Base-by-base conservation (phyloP, 2,329 filamentous ascomycete species). In the Zasmidium angulare region DNA sequence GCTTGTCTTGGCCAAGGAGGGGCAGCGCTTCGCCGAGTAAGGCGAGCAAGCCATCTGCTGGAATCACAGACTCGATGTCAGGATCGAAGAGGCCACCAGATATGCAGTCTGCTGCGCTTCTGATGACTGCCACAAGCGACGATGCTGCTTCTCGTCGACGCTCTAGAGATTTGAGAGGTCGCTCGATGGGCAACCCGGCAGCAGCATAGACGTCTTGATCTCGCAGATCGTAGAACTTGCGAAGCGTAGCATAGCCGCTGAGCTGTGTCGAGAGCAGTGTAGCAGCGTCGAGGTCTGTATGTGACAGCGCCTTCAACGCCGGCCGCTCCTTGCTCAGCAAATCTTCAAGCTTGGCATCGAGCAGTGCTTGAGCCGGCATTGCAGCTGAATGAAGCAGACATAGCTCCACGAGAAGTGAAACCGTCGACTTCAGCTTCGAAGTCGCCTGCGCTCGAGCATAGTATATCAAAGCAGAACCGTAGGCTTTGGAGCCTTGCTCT, bases 231-330 rank as follows among this genome's bases (percentile, higher is more conserved):
- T 96, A 98, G 78, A 93, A 97, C 66, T 88, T 89, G 36, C 93
- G 89, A 20, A 98, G 81, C 0, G 92, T 96, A 21, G 93, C 93
- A 70, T 98, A 98, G 21, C 93, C 93, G 72, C 90, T 95, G 10
- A 97, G 86, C 76, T 93, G 89, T 62, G 89, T 89, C 50, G 93
- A 90, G 2, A 98, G 81, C 11, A 96, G 84, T 66, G 90, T 84
- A 9, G 93, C 93, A 7, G 91, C 93, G 71, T 93, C 89, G 29
- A 89, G 78, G 68, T 97, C 93, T 55, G 88, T 83, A 23, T 84
- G 82, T 4, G 90, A 89, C 55, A 93, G 86, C 26, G 84, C 80
- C 56, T 88, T 85, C 2, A 98, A 81, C 0, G 89, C 88, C 14
- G 84, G 77, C 66, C 88, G 88, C 12, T 92, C 89, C 53, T 88